A percentile compares a stretch with the other conserved stretches of the same genome.
Conservation (phyloP, 345 rosid genomes). For the Dipteronia sinensis region DNA sequence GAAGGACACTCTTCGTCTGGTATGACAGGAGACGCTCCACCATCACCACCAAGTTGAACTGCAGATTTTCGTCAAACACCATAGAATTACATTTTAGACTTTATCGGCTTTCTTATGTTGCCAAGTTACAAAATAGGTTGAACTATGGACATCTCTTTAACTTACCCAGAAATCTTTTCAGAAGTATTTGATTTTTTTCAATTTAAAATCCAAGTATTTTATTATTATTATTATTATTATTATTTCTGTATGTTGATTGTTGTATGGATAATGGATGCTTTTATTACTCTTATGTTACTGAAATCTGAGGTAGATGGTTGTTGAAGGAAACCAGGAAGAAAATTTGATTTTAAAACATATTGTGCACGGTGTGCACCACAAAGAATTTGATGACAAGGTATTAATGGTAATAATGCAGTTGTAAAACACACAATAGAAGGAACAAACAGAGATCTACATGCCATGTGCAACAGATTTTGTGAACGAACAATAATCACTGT, state of each 20-base stretch:
- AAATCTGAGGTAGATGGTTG: not conserved
- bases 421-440: not conserved
- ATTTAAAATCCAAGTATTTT: not conserved
- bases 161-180: slow-evolving; percentile 7
- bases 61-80: slow-evolving; percentile 16
- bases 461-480: slow-evolving; percentile 5
- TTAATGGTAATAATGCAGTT: too few relatives aligned
- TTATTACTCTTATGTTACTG: not conserved
- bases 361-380: not conserved
- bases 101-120: slow-evolving; percentile 23
- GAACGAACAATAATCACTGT: not conserved
- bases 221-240: not conserved
- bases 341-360: not conserved
- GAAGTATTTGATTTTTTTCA: slow-evolving; percentile 2
- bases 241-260: not conserved
- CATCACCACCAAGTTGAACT: slow-evolving; percentile 2
- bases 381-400: not conserved
- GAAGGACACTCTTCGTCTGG: slow-evolving; percentile 40
- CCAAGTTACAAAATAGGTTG: slow-evolving; percentile 23
- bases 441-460: not conserved
- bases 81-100: slow-evolving; percentile 27
- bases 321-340: not conserved
- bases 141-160: slow-evolving; percentile 15
- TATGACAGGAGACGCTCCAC: slow-evolving; percentile 20
- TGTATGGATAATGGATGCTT: slow-evolving; percentile 1